Percentiles rank a stretch among this genome's conserved stretches.
Evolutionary conservation across 2,329 filamentous ascomycete species (phyloP).

Genomic region (Corynespora cassiicola): DNA sequence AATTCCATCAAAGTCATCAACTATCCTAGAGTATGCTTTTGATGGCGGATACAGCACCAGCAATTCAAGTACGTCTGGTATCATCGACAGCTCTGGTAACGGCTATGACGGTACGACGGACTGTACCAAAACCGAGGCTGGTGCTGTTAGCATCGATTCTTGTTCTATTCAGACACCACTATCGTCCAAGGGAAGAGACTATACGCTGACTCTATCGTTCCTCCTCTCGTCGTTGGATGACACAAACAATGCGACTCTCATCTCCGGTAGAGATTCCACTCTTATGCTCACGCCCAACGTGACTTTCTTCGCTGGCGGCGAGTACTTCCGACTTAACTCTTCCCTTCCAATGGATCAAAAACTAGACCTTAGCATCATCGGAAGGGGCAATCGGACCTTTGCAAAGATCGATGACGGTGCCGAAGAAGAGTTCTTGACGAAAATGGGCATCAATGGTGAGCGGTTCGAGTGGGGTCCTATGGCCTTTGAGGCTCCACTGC

Average conservation of each 20-base stretch:
- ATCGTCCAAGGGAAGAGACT: constrained; percentile 62
- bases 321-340: constrained; percentile 50
- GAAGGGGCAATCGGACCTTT: constrained; percentile 45
- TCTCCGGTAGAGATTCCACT: constrained; percentile 53
- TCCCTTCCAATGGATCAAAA: constrained; percentile 47
- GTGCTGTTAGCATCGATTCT: constrained; percentile 38
- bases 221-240: constrained; percentile 29
- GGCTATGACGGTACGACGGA: constrained; percentile 48
- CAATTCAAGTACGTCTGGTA: constrained; percentile 5
- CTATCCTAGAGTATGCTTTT: constrained; percentile 47
- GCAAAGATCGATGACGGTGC: constrained; percentile 26
- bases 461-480: constrained; percentile 52
- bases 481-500: constrained; percentile 55
- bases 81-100: constrained; percentile 50
- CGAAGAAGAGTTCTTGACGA: constrained; percentile 51
- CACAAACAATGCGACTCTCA: constrained; percentile 46
- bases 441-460: constrained; percentile 52
- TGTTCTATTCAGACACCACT: constrained; percentile 58
- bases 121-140: constrained; percentile 39
- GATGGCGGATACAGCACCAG: too few relatives aligned
- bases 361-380: constrained; percentile 45
- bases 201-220: constrained; percentile 59
- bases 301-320: constrained; percentile 47
- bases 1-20: constrained; percentile 42
- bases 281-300: constrained; percentile 46